Conservation (phyloP, 225 moss, liverwort and hornwort genomes). For the Neckera pumila region DNA sequence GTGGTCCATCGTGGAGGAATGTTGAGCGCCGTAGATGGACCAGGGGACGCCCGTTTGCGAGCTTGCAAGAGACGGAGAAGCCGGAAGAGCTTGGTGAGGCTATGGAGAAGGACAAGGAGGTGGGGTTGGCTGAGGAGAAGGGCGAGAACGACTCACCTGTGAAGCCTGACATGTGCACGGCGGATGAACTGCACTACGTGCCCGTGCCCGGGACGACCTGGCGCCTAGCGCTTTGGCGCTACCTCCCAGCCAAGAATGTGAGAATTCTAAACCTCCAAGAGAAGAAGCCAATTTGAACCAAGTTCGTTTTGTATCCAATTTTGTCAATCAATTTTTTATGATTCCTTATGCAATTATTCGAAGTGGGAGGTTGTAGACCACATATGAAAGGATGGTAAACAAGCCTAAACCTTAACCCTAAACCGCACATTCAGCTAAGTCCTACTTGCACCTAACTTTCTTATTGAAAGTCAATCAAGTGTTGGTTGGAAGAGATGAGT, state of each 20-base stretch:
- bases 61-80: constrained; percentile 19
- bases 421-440: not conserved
- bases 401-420: not conserved
- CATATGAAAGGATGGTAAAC: not conserved
- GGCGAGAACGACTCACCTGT: constrained; percentile 3
- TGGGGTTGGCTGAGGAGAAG: constrained; percentile 16
- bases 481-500: not conserved
- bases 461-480: not conserved
- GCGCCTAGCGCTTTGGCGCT: constrained; percentile 93
- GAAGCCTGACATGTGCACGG: constrained; percentile 82
- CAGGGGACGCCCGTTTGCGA: constrained; percentile 13
- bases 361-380: not conserved
- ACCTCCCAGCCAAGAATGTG: constrained; percentile 57
- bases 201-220: constrained; percentile 73
- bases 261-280: not conserved
- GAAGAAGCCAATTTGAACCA: no score
- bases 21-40: constrained; percentile 12
- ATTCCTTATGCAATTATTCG: not conserved
- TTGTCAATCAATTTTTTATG: not conserved
- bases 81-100: constrained; percentile 1
- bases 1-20: not conserved
- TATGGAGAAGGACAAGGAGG: constrained; percentile 26
- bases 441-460: not conserved
- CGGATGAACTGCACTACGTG: constrained; percentile 93
- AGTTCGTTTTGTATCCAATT: not conserved